A percentile compares a stretch with the other conserved stretches of the same genome.
Conservation (phyloP, 805 yeast genomes). For the Ogataea kodamae region DNA sequence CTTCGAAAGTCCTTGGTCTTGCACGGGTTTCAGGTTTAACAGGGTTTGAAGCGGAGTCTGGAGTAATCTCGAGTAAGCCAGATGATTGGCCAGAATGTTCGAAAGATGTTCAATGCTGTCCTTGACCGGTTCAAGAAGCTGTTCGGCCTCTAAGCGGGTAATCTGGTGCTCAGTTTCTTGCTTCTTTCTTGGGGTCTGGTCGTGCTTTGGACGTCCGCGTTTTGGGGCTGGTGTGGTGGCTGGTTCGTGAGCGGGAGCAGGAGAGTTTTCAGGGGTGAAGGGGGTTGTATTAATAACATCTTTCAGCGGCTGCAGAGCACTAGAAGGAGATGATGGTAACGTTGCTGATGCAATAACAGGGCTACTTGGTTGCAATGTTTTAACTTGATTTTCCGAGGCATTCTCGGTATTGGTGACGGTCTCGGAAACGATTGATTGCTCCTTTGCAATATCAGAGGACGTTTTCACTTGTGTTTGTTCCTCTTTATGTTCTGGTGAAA, state of each 20-base stretch:
- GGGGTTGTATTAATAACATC: no score
- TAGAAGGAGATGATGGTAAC: no score
- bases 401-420: conserved; percentile 4
- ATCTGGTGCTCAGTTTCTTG: conserved; percentile 6
- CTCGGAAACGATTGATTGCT: no score
- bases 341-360: no score
- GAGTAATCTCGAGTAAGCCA: conserved; percentile 84
- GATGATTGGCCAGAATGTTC: conserved; percentile 71
- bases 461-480: no score
- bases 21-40: conserved; percentile 52
- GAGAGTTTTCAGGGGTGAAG: conserved; percentile 6
- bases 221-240: conserved; percentile 3
- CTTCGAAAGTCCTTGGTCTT: conserved; percentile 44
- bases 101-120: conserved; percentile 48
- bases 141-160: conserved; percentile 26
- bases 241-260: conserved; percentile 3
- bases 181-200: conserved; percentile 7
- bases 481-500: not conserved
- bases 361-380: not conserved
- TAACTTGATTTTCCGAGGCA: not conserved
- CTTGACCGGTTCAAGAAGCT: conserved; percentile 32
- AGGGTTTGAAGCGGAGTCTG: conserved; percentile 82
- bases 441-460: no score
- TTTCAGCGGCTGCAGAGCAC: no score
- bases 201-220: conserved; percentile 7